Conservation (phyloP, 345 rosid species). For the Microthlaspi erraticum region DNA sequence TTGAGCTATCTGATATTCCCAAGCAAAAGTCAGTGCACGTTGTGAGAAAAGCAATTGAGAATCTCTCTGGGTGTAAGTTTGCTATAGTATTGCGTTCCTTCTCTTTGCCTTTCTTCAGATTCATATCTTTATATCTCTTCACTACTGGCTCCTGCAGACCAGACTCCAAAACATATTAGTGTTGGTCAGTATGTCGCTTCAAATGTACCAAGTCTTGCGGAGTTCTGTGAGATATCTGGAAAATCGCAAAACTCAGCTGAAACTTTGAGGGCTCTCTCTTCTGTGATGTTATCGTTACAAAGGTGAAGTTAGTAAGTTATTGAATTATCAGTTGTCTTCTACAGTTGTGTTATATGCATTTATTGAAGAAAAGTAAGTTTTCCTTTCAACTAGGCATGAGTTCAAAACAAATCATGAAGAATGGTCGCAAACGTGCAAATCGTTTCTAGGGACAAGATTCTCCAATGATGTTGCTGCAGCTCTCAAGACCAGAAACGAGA, state of each 20-base stretch:
- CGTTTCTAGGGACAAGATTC: slow-evolving; percentile 65
- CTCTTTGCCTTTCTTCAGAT: slow-evolving; percentile 4
- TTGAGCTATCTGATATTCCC: slow-evolving; percentile 83
- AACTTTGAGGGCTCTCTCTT: slow-evolving; percentile 70
- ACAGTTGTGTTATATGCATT: not conserved
- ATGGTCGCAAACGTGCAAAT: slow-evolving; percentile 79
- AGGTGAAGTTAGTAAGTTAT: slow-evolving; percentile 48
- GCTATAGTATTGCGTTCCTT: not conserved
- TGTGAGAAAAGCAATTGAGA: slow-evolving; percentile 74
- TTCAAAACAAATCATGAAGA: slow-evolving; percentile 88
- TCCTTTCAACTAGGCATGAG: slow-evolving; percentile 68
- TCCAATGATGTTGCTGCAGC: slow-evolving; percentile 62
- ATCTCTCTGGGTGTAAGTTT: slow-evolving; percentile 88
- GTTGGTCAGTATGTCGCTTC: slow-evolving; percentile 66
- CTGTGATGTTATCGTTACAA: slow-evolving; percentile 75
- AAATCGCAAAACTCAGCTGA: slow-evolving; percentile 59
- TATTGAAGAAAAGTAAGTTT: not conserved
- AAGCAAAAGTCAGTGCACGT: slow-evolving; percentile 65
- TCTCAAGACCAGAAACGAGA: slow-evolving; percentile 56
- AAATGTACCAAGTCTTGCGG: slow-evolving; percentile 74
- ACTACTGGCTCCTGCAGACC: slow-evolving; percentile 58
- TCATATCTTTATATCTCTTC: slow-evolving; percentile 27
- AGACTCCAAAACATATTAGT: slow-evolving; percentile 67
- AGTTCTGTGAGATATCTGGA: slow-evolving; percentile 52
- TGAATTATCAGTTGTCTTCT: not conserved